These are phyloP conservation scores for Ananas comosus DNA, from an alignment of 176 grass and related monocot species.

Conservation along the genomic window DNA sequence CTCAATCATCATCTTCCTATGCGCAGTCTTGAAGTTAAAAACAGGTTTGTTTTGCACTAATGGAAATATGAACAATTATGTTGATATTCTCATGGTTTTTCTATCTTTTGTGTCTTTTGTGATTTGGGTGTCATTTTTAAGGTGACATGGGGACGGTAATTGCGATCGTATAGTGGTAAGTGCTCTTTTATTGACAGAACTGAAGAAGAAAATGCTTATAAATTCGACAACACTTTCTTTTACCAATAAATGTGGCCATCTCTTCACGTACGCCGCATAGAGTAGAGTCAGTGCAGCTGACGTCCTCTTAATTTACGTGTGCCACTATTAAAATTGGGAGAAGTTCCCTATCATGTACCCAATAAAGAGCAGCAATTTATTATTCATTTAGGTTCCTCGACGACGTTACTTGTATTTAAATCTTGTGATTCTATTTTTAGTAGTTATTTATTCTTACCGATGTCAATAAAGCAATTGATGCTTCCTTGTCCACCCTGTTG, in stretches of 20 bases:
- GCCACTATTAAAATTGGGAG: too few relatives aligned
- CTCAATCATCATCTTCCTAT: conserved; percentile 75
- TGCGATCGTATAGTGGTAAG: background rate
- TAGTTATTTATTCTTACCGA: background rate
- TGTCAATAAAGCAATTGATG: background rate
- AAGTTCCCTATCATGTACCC: too few relatives aligned
- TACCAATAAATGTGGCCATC: too few relatives aligned
- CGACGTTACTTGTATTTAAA: background rate
- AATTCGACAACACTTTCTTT: too few relatives aligned
- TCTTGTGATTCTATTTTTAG: background rate
- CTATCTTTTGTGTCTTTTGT: background rate
- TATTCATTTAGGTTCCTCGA: too few relatives aligned
- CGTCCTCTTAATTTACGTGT: too few relatives aligned
- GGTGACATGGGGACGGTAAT: background rate
- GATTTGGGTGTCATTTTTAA: background rate
- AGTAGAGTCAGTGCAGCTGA: too few relatives aligned
- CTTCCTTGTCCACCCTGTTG: background rate
- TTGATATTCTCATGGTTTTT: conserved; percentile 1
- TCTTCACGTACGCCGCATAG: too few relatives aligned
- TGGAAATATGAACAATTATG: conserved; percentile 4
- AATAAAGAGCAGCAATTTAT: too few relatives aligned
- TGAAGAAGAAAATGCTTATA: too few relatives aligned
- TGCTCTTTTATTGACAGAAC: background rate
- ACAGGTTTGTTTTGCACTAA: conserved; percentile 33
- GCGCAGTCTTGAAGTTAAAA: conserved; percentile 87